Evolutionary conservation across 805 yeast species (phyloP), one percentile per base, ranked within the genome.

Genomic region (Candida takata): DNA sequence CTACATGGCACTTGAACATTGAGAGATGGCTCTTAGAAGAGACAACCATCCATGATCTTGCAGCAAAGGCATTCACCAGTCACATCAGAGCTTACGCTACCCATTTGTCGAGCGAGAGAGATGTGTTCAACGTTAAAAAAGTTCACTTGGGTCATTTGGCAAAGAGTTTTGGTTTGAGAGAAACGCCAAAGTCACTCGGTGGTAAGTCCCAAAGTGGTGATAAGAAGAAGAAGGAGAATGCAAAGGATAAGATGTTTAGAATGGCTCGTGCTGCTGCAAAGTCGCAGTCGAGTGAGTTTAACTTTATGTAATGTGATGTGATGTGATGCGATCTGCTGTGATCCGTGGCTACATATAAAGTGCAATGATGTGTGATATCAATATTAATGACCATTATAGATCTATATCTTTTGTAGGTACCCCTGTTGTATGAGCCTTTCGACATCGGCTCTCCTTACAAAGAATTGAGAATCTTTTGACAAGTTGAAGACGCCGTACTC

Each of bases 51-150:
- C 78, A 77, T 33, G 77, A 72, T 12, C 54, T 70, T 27, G 97
- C 98, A 2, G 72, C 75, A 5, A 74, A 79, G 51, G 97, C 85
- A 4, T 92, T 84, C 54, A 75, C 82, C 12, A 80, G 95, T 41
- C 97, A 90, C 55, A 68, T 92, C 28, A 74, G 97, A 52, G 98
- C 98, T 0, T 92, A 92, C 55, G 85, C 99, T 6, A 92, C 99
- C 0, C 99, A 92, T 64, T 72, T 87, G 38, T 66, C 88, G 0
- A 50, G 77, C 2, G 98, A 92, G 58, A 74, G 88, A 54, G 73
- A 69, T 33, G 76, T 71, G 44, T 92, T 92, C 67, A 87, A 85
- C 53, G 79, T 92, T 23, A 83, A 83, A 48, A 61, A 70, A 24
- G 64, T 94, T 40, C 99, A 92, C 68, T 65, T 94, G 46, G 99